phyloP scores from a whole-genome alignment of 148 eudicot species.

The Camellia lanceoleosa region DNA sequence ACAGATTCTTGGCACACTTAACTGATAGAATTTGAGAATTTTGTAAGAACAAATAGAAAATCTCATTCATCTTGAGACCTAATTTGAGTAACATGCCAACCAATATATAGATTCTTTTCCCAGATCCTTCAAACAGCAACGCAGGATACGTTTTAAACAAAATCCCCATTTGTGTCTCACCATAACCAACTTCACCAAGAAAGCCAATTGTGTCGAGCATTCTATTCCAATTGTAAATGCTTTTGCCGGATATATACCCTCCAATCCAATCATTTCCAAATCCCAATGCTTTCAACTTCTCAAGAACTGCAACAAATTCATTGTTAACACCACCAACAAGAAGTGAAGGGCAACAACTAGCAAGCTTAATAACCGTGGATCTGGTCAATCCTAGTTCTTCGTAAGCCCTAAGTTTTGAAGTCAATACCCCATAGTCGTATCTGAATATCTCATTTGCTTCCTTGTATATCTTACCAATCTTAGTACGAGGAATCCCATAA shows the following conservation, averaged over 20 bases:
- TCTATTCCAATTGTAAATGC: slow-evolving; percentile 40
- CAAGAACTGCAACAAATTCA: slow-evolving; percentile 32
- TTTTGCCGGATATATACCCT: slow-evolving; percentile 32
- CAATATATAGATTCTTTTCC: slow-evolving; percentile 36
- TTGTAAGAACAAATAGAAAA: slow-evolving; percentile 30
- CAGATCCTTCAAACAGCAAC: slow-evolving; percentile 43
- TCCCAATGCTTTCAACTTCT: slow-evolving; percentile 37
- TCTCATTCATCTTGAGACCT: slow-evolving; percentile 39
- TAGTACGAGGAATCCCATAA: slow-evolving; percentile 46
- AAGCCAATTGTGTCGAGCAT: slow-evolving; percentile 36
- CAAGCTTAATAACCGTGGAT: slow-evolving; percentile 44
- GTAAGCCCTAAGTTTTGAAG: slow-evolving; percentile 39
- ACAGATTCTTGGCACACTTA: slow-evolving; percentile 36
- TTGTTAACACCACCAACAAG: slow-evolving; percentile 32
- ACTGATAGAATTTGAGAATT: slow-evolving; percentile 42
- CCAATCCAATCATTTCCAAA: slow-evolving; percentile 44
- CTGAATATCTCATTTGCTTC: slow-evolving; percentile 44
- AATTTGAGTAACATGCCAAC: slow-evolving; percentile 41
- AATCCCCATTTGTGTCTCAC: slow-evolving; percentile 28
- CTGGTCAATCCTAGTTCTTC: slow-evolving; percentile 47
- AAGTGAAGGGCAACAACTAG: slow-evolving; percentile 39
- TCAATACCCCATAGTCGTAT: slow-evolving; percentile 33
- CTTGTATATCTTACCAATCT: slow-evolving; percentile 49
- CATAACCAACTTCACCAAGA: slow-evolving; percentile 46
- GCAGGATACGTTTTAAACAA: slow-evolving; percentile 30